Evolutionary conservation across 192 early-diverging fungal species (phyloP), one percentile per base, ranked within the genome.

Genomic region (Pilobolus umbonatus): DNA sequence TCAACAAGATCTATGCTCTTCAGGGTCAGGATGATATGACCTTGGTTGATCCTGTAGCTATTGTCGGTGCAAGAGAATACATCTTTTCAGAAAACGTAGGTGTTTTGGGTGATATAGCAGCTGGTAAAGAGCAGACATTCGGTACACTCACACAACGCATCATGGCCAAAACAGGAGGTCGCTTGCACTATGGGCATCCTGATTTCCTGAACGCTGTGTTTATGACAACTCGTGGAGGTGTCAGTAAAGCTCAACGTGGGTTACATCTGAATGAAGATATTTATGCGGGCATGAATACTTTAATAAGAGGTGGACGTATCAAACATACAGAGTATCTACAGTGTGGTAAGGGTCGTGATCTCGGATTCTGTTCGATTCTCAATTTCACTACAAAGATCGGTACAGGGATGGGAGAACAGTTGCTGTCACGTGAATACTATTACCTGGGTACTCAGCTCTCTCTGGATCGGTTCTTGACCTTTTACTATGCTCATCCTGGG

Each of bases 241-340:
- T 89, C 61, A 81, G 78, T 46, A 89, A 89, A 72, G 87, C 85
- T 22, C 87, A 89, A 56, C 81, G 81, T 53, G 87, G 87, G 6
- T 67, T 89, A 53, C 87, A 89, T 61, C 71, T 89, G 45, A 89
- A 89, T 68, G 87, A 89, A 73, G 87, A 89, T 75, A 88, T 89
- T 56, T 89, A 83, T 60, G 87, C 87, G 19, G 87, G 87, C 50
- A 89, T 89, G 86, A 84, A 79, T 68, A 84, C 83, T 29, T 80
- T 87, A 32, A 67, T 73, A 34, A 74, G 87, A 28, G 87, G 87
- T 62, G 87, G 86, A 0, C 71, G 78, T 21, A 89, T 87, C 71
- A 86, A 84, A 64, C 87, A 89, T 66, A 78, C 83, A 21, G 87
- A 89, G 65, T 89, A 89, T 75, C 81, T 83, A 57, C 87, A 89